phyloP scores from a whole-genome alignment of 2,329 filamentous ascomycete genomes.

The Penicillium frequentans region DNA sequence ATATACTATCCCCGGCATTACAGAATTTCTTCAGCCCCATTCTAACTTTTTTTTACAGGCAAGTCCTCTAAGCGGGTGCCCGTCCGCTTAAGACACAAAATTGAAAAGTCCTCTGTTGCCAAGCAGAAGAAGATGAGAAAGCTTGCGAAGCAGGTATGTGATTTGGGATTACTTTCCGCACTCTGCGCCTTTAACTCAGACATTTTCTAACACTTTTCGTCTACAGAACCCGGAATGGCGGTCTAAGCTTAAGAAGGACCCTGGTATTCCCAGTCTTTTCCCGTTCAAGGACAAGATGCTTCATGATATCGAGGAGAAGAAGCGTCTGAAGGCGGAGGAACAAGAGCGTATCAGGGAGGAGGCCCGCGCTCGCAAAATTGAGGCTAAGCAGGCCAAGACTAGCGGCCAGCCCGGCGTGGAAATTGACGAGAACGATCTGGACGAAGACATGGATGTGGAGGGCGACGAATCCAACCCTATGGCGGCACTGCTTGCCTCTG shows the following conservation, averaged over 20 bases:
- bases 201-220: constrained; percentile 11
- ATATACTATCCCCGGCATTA: neutral
- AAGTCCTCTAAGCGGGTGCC: constrained; percentile 91
- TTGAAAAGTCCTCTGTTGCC: constrained; percentile 83
- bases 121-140: constrained; percentile 92
- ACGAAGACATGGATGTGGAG: constrained; percentile 54
- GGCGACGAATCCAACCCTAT: constrained; percentile 62
- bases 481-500: constrained; percentile 47
- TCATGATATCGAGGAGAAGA: constrained; percentile 89
- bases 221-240: constrained; percentile 87
- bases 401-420: constrained; percentile 30
- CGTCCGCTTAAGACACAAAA: constrained; percentile 89
- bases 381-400: constrained; percentile 33
- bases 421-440: constrained; percentile 49
- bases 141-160: constrained; percentile 72
- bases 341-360: constrained; percentile 68
- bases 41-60: constrained; percentile 55
- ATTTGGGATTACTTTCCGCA: neutral
- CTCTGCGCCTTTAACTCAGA: neutral
- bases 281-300: constrained; percentile 96
- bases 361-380: constrained; percentile 47
- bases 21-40: neutral
- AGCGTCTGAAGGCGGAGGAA: constrained; percentile 78
- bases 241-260: constrained; percentile 94
- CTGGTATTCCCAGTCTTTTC: constrained; percentile 94